These are phyloP conservation scores for Penstemon davidsonii DNA, from an alignment of 257 asterid species.

Conservation along the genomic window DNA sequence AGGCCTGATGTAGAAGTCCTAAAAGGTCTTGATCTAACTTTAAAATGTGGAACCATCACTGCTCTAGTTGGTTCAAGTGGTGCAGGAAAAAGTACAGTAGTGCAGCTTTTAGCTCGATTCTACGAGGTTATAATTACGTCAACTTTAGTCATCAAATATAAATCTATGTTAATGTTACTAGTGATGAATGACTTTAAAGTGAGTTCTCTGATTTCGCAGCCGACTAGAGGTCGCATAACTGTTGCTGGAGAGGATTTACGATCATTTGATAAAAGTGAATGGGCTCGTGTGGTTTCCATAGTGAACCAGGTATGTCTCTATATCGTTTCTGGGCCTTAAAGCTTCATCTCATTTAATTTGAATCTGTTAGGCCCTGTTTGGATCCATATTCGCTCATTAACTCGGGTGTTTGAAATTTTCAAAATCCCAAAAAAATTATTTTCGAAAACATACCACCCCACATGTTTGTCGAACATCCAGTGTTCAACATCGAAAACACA, in stretches of 20 bases:
- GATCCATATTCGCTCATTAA: background rate
- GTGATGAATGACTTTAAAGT: constrained; percentile 3
- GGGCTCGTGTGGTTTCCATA: constrained; percentile 89
- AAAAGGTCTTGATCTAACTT: constrained; percentile 69
- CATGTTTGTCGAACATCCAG: no score
- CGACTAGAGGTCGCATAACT: constrained; percentile 83
- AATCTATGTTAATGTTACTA: background rate
- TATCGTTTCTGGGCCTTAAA: constrained; percentile 18
- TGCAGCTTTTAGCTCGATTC: constrained; percentile 91
- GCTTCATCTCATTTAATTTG: constrained; percentile 7
- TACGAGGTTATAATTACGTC: constrained; percentile 61
- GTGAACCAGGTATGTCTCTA: constrained; percentile 81
- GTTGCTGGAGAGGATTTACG: constrained; percentile 97
- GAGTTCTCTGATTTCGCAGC: constrained; percentile 56
- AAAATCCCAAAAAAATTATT: no score
- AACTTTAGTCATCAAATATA: constrained; percentile 6
- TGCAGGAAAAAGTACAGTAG: constrained; percentile 96
- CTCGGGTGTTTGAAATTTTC: no score
- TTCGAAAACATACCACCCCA: no score
- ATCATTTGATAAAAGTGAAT: constrained; percentile 86
- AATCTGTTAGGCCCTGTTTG: background rate
- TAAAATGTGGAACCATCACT: constrained; percentile 82
- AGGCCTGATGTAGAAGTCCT: constrained; percentile 91
- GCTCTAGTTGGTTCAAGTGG: constrained; percentile 98
- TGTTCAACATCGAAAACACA: no score